Evolutionary conservation across 768 basidiomycete genomes (phyloP).

Genomic region (Termitomyces titanicus): DNA sequence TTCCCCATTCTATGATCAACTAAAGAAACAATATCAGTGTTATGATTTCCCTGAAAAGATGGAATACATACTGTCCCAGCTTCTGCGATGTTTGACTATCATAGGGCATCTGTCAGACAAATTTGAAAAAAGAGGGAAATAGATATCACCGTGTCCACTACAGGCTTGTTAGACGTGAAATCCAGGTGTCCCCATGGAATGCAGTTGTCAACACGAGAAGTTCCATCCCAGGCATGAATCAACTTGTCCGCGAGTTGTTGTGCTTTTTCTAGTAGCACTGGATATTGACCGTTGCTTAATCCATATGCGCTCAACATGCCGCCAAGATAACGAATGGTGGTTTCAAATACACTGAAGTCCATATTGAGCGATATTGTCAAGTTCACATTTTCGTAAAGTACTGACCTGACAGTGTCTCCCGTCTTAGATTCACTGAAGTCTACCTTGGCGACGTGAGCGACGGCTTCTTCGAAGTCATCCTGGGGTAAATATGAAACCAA

Average conservation of each 20-base stretch:
- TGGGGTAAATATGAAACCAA: conserved; percentile 9
- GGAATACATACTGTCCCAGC: conserved; percentile 43
- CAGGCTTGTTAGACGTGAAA: conserved; percentile 43
- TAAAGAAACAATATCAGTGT: conserved; percentile 16
- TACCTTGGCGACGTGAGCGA: conserved; percentile 36
- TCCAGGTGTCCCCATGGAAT: conserved; percentile 39
- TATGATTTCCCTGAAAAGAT: not conserved
- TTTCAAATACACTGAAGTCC: conserved; percentile 60
- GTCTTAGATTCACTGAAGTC: conserved; percentile 44
- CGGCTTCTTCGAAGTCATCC: conserved; percentile 43
- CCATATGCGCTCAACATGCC: conserved; percentile 72
- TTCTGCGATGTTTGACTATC: conserved; percentile 50
- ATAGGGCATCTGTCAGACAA: not conserved
- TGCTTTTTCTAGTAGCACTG: conserved; percentile 54
- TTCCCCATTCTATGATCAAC: conserved; percentile 59
- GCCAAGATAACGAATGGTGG: conserved; percentile 70
- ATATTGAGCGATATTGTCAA: not conserved
- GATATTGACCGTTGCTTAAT: conserved; percentile 49
- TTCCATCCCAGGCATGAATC: conserved; percentile 55
- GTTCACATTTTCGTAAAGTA: not conserved
- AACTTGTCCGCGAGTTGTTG: conserved; percentile 61
- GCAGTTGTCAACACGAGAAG: conserved; percentile 28
- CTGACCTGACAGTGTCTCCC: conserved; percentile 27
- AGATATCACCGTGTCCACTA: conserved; percentile 20
- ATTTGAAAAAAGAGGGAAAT: not conserved